Evolutionary conservation across 2,329 filamentous ascomycete species (phyloP).

Genomic region (Colletotrichum tamarilloi): DNA sequence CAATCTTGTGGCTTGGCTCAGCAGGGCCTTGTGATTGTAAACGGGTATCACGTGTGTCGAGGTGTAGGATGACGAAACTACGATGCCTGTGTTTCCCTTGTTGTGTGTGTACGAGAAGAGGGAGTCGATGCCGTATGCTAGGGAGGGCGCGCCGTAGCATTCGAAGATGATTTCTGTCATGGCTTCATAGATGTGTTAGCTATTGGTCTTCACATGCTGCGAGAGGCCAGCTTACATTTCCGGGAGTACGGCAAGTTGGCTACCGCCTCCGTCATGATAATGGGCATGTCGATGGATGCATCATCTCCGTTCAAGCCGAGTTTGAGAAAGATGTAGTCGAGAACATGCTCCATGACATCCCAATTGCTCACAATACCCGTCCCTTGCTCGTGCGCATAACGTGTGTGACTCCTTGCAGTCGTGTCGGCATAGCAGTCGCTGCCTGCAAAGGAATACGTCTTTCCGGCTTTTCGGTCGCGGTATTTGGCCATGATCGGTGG

Average conservation of each 20-base stretch:
- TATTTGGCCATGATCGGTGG: constrained; percentile 96
- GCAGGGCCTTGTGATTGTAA: constrained; percentile 83
- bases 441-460: constrained; percentile 92
- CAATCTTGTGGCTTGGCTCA: constrained; percentile 86
- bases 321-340: constrained; percentile 96
- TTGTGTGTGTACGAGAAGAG: constrained; percentile 97
- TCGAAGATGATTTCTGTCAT: constrained; percentile 99
- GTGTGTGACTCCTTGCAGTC: constrained; percentile 88
- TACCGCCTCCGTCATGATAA: constrained; percentile 96
- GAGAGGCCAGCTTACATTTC: constrained; percentile 69
- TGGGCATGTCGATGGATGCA: constrained; percentile 82
- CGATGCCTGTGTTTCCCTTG: constrained; percentile 84
- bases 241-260: constrained; percentile 90
- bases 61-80: constrained; percentile 92
- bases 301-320: constrained; percentile 83
- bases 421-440: constrained; percentile 95
- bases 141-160: constrained; percentile 89
- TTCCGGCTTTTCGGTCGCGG: constrained; percentile 91
- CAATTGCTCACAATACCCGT: constrained; percentile 95
- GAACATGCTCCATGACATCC: constrained; percentile 94
- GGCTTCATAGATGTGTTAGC: constrained; percentile 61
- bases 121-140: constrained; percentile 95
- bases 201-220: constrained; percentile 30
- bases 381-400: constrained; percentile 90
- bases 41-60: constrained; percentile 97